A percentile compares a stretch with the other conserved stretches of the same genome.
Evolutionary conservation across 2,329 filamentous ascomycete species (phyloP).

Genomic region (Trichoderma sp.): DNA sequence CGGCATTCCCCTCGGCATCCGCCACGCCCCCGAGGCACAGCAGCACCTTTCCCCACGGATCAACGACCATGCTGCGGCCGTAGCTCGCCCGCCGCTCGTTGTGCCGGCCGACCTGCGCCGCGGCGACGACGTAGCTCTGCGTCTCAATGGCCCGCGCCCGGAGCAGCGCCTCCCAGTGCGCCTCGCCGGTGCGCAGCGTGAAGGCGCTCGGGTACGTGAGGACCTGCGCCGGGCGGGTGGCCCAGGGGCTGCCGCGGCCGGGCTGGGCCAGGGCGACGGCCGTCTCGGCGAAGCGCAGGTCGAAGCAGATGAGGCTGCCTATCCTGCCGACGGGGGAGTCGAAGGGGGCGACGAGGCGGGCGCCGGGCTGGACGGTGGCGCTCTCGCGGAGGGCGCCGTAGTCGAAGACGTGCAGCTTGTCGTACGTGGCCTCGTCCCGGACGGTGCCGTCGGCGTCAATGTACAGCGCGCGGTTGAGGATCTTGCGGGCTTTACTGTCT

Average conservation of each 20-base stretch:
- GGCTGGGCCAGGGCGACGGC: constrained; percentile 63
- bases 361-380: constrained; percentile 68
- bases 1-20: constrained; percentile 44
- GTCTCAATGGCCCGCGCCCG: constrained; percentile 84
- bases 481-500: constrained; percentile 34
- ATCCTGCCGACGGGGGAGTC: constrained; percentile 73
- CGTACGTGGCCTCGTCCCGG: constrained; percentile 58
- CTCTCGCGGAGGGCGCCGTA: constrained; percentile 55
- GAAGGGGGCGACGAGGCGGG: constrained; percentile 67
- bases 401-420: constrained; percentile 92
- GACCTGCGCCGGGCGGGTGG: constrained; percentile 62
- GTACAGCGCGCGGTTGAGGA: constrained; percentile 58
- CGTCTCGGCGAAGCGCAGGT: constrained; percentile 81
- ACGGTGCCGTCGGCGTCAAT: constrained; percentile 51
- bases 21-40: constrained; percentile 63
- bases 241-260: constrained; percentile 38
- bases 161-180: constrained; percentile 83
- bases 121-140: constrained; percentile 82
- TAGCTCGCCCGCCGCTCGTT: constrained; percentile 80
- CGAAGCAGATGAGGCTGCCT: constrained; percentile 86
- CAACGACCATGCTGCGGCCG: constrained; percentile 81
- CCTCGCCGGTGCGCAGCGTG: constrained; percentile 78
- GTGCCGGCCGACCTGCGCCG: constrained; percentile 74
- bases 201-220: constrained; percentile 90
- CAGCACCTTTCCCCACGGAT: constrained; percentile 81